Conservation (phyloP, 331 rosid species). For the Phaseolus coccineus region DNA sequence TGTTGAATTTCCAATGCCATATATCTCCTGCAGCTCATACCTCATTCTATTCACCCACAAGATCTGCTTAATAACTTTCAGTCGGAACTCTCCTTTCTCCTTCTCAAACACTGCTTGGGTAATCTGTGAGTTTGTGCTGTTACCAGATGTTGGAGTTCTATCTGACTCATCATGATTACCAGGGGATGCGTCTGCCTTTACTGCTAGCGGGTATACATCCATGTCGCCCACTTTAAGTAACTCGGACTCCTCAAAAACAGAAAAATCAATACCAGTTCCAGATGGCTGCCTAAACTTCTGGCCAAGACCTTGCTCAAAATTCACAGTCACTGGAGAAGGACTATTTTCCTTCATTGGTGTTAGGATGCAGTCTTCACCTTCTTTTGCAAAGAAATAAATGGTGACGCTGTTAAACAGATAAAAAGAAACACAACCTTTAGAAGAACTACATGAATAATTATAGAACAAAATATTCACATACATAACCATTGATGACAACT, state of each 20-base stretch:
- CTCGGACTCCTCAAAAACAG: conserved; percentile 71
- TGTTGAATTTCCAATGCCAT: conserved; percentile 78
- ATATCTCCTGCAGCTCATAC: conserved; percentile 89
- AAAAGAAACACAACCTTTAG: conserved; percentile 38
- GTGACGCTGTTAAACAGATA: conserved; percentile 70
- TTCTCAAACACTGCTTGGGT: conserved; percentile 81
- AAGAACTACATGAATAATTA: conserved; percentile 4
- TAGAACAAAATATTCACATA: conserved; percentile 5
- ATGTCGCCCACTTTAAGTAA: conserved; percentile 59
- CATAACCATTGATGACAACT: conserved; percentile 10
- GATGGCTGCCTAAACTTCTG: conserved; percentile 81
- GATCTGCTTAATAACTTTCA: conserved; percentile 77
- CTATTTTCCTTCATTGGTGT: conserved; percentile 60
- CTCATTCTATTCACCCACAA: conserved; percentile 77
- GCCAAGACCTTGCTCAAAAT: conserved; percentile 79
- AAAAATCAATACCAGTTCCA: conserved; percentile 80
- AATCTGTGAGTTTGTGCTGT: conserved; percentile 67
- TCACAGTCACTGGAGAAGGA: conserved; percentile 64
- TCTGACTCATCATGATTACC: conserved; percentile 57
- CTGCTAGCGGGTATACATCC: conserved; percentile 74
- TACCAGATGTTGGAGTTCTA: conserved; percentile 50
- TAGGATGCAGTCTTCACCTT: conserved; percentile 68
- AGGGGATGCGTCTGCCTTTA: conserved; percentile 75
- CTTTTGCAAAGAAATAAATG: conserved; percentile 79
- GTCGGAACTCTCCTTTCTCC: conserved; percentile 79